phyloP scores from a whole-genome alignment of 306 rosid genomes.

The Prinsepia uniflora region DNA sequence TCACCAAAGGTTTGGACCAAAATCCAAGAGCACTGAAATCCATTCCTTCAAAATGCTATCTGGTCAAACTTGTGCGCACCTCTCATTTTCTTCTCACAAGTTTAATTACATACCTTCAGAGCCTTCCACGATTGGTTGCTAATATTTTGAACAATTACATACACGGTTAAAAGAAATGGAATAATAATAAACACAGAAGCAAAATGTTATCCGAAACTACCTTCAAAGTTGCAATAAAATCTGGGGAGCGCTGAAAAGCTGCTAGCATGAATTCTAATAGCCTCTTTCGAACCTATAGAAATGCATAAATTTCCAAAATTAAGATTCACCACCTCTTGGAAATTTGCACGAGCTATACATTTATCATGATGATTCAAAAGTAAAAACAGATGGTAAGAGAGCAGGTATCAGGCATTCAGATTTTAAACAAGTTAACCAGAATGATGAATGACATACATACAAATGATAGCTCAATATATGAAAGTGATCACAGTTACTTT shows the following conservation, averaged over 20 bases:
- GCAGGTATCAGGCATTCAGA: too few species aligned
- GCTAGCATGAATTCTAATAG: constrained; percentile 85
- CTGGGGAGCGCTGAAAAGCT: constrained; percentile 78
- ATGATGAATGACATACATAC: background rate
- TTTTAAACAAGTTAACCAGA: too few species aligned
- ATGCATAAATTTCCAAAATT: constrained; percentile 11
- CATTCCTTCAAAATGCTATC: background rate
- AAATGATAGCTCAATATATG: background rate
- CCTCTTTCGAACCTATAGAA: constrained; percentile 71
- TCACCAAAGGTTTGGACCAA: background rate
- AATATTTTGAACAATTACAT: constrained; percentile 11
- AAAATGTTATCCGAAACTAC: constrained; percentile 33
- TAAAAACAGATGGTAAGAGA: too few species aligned
- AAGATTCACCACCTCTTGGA: constrained; percentile 1
- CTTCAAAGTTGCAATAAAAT: constrained; percentile 83
- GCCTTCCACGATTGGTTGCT: background rate
- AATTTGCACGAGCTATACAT: too few species aligned
- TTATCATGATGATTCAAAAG: too few species aligned
- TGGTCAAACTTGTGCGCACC: background rate
- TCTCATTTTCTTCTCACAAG: background rate
- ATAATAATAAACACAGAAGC: constrained; percentile 13
- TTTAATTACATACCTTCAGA: background rate
- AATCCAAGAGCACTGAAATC: background rate
- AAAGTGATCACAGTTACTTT: background rate
- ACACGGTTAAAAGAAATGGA: constrained; percentile 14